A percentile compares a stretch with the other conserved stretches of the same genome.
Evolutionary conservation across 129 eudicot species (phyloP).

Genomic region (Arctium lappa): DNA sequence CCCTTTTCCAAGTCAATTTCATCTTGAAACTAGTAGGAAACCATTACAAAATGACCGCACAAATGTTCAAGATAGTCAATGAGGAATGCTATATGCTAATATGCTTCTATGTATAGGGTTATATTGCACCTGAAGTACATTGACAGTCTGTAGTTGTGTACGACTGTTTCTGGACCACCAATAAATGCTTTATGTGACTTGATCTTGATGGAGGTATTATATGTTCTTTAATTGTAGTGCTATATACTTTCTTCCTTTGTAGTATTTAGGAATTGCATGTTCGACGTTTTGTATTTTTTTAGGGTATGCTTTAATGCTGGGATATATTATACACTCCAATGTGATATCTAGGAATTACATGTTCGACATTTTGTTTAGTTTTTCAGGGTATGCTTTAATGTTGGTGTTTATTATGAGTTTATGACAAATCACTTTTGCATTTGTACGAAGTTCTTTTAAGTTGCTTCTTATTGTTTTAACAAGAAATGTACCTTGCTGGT

Average conservation of each 20-base stretch:
- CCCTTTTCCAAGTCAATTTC: not conserved
- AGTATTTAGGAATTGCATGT: not conserved
- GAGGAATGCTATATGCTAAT: slow-evolving; percentile 14
- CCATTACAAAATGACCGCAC: not conserved
- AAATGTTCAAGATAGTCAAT: not conserved
- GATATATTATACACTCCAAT: slow-evolving; percentile 1
- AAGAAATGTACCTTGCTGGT: not conserved
- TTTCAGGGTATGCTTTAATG: not conserved
- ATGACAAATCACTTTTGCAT: not conserved
- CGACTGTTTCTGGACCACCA: not conserved
- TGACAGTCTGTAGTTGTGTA: not conserved
- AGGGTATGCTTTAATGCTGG: not conserved
- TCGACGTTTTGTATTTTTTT: not conserved
- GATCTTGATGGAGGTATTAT: slow-evolving; percentile 6
- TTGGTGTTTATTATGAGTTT: not conserved
- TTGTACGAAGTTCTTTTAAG: slow-evolving; percentile 7
- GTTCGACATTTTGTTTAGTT: not conserved
- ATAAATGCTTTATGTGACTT: not conserved
- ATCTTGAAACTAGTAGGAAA: not conserved
- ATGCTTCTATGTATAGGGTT: slow-evolving; percentile 13
- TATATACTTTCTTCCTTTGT: slow-evolving; percentile 1
- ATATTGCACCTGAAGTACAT: slow-evolving; percentile 8
- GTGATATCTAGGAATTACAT: not conserved
- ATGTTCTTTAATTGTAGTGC: not conserved
- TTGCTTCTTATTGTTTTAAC: not conserved